Percentiles rank a stretch among this genome's conserved stretches.
Evolutionary conservation across 2,329 filamentous ascomycete species (phyloP).

Genomic region (Phyllosticta citriasiana): DNA sequence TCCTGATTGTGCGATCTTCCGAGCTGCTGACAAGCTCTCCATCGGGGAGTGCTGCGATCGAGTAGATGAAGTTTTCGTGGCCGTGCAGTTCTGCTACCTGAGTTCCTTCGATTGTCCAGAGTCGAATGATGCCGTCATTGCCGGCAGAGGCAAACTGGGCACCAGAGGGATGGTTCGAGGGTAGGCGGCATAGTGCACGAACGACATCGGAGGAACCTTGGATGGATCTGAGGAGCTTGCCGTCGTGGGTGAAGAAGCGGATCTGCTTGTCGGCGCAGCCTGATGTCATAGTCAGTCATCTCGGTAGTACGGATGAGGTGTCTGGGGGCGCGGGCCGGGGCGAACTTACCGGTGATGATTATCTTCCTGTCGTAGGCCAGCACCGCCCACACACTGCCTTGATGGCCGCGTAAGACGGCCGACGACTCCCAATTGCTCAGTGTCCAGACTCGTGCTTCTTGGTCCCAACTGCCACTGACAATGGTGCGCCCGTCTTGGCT

Average conservation of each 20-base stretch:
- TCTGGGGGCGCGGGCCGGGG: not conserved
- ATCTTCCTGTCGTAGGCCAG: constrained; percentile 70
- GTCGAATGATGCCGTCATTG: constrained; percentile 79
- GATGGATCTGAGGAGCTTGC: constrained; percentile 54
- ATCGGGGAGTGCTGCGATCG: constrained; percentile 63
- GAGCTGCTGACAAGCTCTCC: constrained; percentile 86
- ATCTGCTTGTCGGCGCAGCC: constrained; percentile 86
- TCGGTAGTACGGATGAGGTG: constrained; percentile 1
- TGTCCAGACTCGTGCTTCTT: constrained; percentile 75
- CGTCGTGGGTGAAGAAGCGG: constrained; percentile 62
- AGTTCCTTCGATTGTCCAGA: constrained; percentile 76
- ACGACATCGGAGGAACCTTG: constrained; percentile 72
- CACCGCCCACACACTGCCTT: constrained; percentile 83
- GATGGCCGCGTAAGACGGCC: constrained; percentile 62
- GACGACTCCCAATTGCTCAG: constrained; percentile 77
- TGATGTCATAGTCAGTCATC: constrained; percentile 10
- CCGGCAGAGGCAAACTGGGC: constrained; percentile 92
- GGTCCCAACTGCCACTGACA: constrained; percentile 91
- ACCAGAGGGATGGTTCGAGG: constrained; percentile 62
- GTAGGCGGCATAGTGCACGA: constrained; percentile 77
- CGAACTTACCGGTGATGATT: constrained; percentile 56
- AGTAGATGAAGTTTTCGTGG: constrained; percentile 93
- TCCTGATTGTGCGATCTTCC: constrained; percentile 83
- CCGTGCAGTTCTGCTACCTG: constrained; percentile 70
- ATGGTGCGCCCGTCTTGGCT: constrained; percentile 62